These are phyloP conservation scores for Sporothrix euskadiensis DNA, from an alignment of 2,329 filamentous ascomycete species.

Conservation along the genomic window DNA sequence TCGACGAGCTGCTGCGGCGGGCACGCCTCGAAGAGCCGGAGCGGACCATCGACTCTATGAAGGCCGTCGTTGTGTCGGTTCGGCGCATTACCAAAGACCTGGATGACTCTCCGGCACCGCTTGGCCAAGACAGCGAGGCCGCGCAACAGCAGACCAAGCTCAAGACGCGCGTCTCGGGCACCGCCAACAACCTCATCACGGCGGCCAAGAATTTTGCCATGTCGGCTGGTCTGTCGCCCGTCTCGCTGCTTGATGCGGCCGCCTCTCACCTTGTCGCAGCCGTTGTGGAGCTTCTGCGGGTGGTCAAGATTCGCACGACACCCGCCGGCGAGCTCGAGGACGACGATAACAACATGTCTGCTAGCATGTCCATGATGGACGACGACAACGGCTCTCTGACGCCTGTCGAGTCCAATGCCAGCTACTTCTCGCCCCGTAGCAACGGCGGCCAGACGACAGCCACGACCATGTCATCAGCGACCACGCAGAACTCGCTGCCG, in stretches of 20 bases:
- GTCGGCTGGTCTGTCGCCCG: constrained; percentile 80
- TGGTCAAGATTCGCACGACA: constrained; percentile 79
- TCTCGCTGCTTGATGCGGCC: constrained; percentile 91
- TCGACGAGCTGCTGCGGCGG: constrained; percentile 82
- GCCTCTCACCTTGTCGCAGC: constrained; percentile 85
- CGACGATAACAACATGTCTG: constrained; percentile 59
- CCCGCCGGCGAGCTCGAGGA: constrained; percentile 74
- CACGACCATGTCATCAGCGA: constrained; percentile 37
- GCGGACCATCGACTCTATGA: constrained; percentile 81
- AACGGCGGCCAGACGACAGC: constrained; percentile 40
- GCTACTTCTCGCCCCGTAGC: constrained; percentile 40
- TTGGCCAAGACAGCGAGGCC: constrained; percentile 51
- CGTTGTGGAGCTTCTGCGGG: constrained; percentile 79
- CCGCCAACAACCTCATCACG: constrained; percentile 93
- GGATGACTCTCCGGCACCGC: constrained; percentile 52
- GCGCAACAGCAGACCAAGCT: constrained; percentile 66
- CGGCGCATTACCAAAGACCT: constrained; percentile 83
- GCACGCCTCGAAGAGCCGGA: constrained; percentile 74
- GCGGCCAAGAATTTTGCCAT: constrained; percentile 88
- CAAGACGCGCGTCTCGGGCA: constrained; percentile 81
- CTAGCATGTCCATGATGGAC: constrained; percentile 3
- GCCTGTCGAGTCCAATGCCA: constrained; percentile 15
- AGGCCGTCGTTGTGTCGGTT: constrained; percentile 77
- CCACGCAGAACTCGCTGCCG: constrained; percentile 46
- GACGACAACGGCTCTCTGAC: constrained; percentile 54